A percentile compares a stretch with the other conserved stretches of the same genome.
Conservation (phyloP, 2,329 filamentous ascomycete species). For the Fusarium penzigii region DNA sequence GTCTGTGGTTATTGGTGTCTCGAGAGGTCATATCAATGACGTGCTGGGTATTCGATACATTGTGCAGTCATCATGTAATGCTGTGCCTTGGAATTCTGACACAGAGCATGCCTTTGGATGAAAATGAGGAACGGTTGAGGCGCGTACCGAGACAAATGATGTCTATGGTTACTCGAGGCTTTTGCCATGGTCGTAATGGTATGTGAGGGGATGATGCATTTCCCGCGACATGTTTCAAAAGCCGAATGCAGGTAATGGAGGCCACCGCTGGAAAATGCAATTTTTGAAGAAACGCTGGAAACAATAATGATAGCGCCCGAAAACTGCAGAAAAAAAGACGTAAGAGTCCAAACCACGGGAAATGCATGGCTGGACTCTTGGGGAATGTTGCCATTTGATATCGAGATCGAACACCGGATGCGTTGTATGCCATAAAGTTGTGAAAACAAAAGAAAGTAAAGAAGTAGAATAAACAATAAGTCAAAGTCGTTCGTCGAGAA, state of each 20-base stretch:
- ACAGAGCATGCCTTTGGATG: constrained; percentile 5
- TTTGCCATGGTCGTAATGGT: constrained; percentile 19
- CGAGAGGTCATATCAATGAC: constrained; percentile 10
- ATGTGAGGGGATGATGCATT: constrained; percentile 4
- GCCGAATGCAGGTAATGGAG: constrained; percentile 15
- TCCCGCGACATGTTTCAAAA: constrained; percentile 27
- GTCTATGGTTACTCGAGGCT: constrained; percentile 21
- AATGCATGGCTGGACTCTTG: background rate
- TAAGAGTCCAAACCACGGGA: constrained; percentile 6
- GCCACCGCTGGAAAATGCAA: constrained; percentile 22
- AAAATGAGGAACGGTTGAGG: constrained; percentile 5
- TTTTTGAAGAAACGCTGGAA: constrained; percentile 12
- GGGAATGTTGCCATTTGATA: constrained; percentile 4
- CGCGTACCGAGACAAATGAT: constrained; percentile 22
- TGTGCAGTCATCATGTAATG: constrained; percentile 6
- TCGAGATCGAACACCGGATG: constrained; percentile 15
- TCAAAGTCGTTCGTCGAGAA: constrained; percentile 19
- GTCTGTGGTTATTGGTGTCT: constrained; percentile 29
- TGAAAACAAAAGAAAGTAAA: constrained; percentile 16
- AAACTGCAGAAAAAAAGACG: constrained; percentile 20
- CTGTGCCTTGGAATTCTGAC: constrained; percentile 9
- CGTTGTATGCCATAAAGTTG: constrained; percentile 25
- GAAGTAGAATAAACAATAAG: background rate
- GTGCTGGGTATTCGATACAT: constrained; percentile 16
- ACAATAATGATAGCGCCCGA: constrained; percentile 23